Base-by-base conservation (phyloP, 192 early-diverging fungal species). In the Entomortierella chlamydospora region DNA sequence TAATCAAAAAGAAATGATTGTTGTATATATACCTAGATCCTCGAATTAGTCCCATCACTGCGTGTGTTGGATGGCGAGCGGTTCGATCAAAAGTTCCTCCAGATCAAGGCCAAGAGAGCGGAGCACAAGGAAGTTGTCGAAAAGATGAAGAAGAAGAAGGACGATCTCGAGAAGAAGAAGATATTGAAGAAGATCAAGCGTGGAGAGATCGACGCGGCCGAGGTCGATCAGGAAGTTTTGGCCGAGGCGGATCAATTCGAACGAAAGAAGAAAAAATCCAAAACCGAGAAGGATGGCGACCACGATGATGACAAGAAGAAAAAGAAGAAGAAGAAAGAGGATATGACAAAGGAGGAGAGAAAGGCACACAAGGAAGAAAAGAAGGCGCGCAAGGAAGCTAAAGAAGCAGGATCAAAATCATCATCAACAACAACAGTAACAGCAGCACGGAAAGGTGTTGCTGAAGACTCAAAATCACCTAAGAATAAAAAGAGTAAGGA, bases 41-140 rank as follows among this genome's bases (percentile, higher is more conserved):
- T 93, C 53, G 83, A 72, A 18, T 59, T 90, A 22, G 73, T 91
- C 17, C 88, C 92, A 25, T 85, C 87, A 22, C 70, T 95, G 57
- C 84, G 92, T 20, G 85, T 95, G 12, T 70, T 95, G 55, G 94
- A 95, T 78, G 87, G 87, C 12, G 91, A 90, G 28, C 78, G 94
- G 42, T 93, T 94, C 64, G 94, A 95, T 83, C 68, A 66, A 25
- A 90, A 87, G 64, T 95, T 91, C 76, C 72, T 92, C 52, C 79
- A 93, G 73, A 70, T 90, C 52, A 87, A 87, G 60, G 80, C 89
- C 56, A 94, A 93, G 77, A 70, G 87, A 55, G 83, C 86, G 43
- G 81, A 76, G 42, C 83, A 86, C 69, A 81, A 86, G 59, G 59
- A 72, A 10, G 61, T 83, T 25, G 66, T 81, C 6, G 67, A 83